Evolutionary conservation across 108 stramenopile genomes (phyloP).

Genomic region (Nannochloropsis salina): DNA sequence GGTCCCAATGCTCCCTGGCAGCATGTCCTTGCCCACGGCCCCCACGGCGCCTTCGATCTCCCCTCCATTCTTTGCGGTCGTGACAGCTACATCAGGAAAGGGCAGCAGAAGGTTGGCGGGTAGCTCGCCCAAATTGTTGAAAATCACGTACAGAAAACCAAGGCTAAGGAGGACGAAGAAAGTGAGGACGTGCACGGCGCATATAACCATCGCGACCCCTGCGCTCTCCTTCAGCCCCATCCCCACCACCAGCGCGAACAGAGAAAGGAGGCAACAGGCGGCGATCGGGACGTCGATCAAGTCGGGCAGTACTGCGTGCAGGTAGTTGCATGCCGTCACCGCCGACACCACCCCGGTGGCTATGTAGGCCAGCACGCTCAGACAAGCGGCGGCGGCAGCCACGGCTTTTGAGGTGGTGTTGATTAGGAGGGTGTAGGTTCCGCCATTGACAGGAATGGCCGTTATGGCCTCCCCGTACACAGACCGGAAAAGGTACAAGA

Average conservation of each 20-base stretch:
- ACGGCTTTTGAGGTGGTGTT: conserved; percentile 58
- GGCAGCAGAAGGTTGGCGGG: not conserved
- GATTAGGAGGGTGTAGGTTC: conserved; percentile 63
- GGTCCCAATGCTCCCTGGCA: conserved; percentile 37
- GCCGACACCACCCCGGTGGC: conserved; percentile 55
- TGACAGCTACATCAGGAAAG: not conserved
- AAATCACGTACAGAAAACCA: conserved; percentile 52
- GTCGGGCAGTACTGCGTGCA: conserved; percentile 24
- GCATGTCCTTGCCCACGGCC: not conserved
- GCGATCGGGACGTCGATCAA: conserved; percentile 4
- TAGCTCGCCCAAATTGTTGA: conserved; percentile 32
- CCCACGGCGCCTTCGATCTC: not conserved
- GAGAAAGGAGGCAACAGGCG: not conserved
- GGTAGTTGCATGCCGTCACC: conserved; percentile 50
- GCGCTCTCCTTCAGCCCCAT: conserved; percentile 58
- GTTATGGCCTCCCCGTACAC: conserved; percentile 66
- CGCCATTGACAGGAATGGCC: conserved; percentile 68
- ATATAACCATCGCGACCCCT: conserved; percentile 59
- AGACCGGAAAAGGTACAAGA: conserved; percentile 51
- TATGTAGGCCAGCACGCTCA: conserved; percentile 58
- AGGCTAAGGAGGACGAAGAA: conserved; percentile 49
- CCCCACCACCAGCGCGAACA: not conserved
- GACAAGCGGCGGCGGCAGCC: conserved; percentile 53
- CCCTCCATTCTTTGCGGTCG: not conserved
- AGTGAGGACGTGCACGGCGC: conserved; percentile 57